Evolutionary conservation across 2,329 filamentous ascomycete species (phyloP), one percentile per base, ranked within the genome.

Genomic region (Emericellopsis atlantica): DNA sequence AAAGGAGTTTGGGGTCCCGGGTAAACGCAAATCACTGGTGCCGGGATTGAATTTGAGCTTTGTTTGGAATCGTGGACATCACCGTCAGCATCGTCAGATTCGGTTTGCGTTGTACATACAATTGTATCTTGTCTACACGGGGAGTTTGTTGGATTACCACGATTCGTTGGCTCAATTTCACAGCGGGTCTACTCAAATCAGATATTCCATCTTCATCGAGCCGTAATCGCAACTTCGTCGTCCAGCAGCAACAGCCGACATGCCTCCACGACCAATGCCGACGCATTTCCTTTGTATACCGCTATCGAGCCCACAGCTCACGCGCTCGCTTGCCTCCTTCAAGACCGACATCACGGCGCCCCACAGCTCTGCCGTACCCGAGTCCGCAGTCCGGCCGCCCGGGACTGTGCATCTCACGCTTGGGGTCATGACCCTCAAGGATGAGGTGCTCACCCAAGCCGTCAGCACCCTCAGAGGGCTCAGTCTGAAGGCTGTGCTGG

Each of bases 331-430:
- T 5, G 60, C 68, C 5, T 53, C 66, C 6, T 89, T 93, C 55
- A 69, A 65, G 43, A 61, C 72, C 23, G 73, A 81, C 46, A 70
- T 81, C 29, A 44, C 39, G 32, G 24, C 24, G 6, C 16, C 42
- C 24, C 36, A 26, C 35, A 14, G 10, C 32, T 23, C 15, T 35
- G 65, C 66, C 6, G 62, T 90, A 9, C 82, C 84, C 0, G 56
- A 66, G 26, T 72, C 72, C 41, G 86, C 87, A 2, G 64, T 95
- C 39, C 69, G 88, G 23, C 87, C 87, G 0, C 61, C 85, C 0
- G 84, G 85, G 1, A 88, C 87, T 1, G 60, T 95, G 37, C 90
- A 96, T 59, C 65, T 94, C 3, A 95, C 89, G 0, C 68, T 95
- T 0, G 89, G 88, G 0, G 84, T 93, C 2, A 89, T 95, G 83